Percentiles rank a stretch among this genome's conserved stretches.
phyloP scores from a whole-genome alignment of 805 yeast species.

The Kodamaea sagamina region DNA sequence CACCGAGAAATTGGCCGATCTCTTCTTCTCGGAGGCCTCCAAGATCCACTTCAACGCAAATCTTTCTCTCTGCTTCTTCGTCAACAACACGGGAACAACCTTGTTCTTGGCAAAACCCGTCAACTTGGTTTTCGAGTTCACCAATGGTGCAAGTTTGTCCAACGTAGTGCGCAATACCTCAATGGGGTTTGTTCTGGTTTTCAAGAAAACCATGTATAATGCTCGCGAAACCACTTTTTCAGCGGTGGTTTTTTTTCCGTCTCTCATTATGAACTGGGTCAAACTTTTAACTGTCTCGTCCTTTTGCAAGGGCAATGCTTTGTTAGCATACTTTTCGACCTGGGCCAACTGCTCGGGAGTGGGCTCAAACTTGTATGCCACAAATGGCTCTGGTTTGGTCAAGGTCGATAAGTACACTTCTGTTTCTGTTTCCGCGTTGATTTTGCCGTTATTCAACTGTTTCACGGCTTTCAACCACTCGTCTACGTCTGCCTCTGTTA shows the following conservation, averaged over 20 bases:
- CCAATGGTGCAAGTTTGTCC: conserved; percentile 82
- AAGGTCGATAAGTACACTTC: conserved; percentile 44
- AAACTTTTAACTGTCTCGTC: conserved; percentile 78
- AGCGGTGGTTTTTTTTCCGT: conserved; percentile 85
- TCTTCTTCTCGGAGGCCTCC: conserved; percentile 79
- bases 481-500: conserved; percentile 43
- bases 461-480: conserved; percentile 50
- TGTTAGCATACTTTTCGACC: conserved; percentile 48
- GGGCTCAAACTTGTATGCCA: conserved; percentile 52
- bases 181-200: conserved; percentile 78
- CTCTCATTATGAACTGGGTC: conserved; percentile 86
- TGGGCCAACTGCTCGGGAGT: conserved; percentile 64
- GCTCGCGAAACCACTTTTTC: conserved; percentile 73
- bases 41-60: conserved; percentile 89
- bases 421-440: conserved; percentile 31
- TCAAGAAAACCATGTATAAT: conserved; percentile 72
- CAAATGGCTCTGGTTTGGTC: conserved; percentile 38
- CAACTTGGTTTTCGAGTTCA: conserved; percentile 71
- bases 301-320: conserved; percentile 58
- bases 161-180: conserved; percentile 69
- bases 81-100: conserved; percentile 80
- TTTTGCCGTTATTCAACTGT: conserved; percentile 35
- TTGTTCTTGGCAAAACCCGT: conserved; percentile 85
- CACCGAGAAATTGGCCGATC: conserved; percentile 78
- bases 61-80: conserved; percentile 78